These are phyloP conservation scores for Irpex lacteus DNA, from an alignment of 1,284 basidiomycete species.

Conservation along the genomic window DNA sequence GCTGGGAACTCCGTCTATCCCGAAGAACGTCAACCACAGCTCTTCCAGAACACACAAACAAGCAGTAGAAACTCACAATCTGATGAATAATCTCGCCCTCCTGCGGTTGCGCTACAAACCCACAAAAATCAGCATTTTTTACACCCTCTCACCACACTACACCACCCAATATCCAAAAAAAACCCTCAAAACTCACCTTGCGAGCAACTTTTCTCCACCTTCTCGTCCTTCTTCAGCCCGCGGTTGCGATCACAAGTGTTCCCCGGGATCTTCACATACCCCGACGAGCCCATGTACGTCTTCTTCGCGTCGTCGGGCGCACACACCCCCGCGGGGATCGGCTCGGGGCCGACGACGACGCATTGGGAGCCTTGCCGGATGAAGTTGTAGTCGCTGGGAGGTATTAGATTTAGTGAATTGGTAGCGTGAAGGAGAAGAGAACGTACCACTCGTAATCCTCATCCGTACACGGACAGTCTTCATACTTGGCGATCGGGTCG, in stretches of 20 bases:
- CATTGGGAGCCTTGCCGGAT: conserved; percentile 73
- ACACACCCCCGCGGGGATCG: conserved; percentile 81
- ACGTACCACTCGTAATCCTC: conserved; percentile 93
- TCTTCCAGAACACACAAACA: background rate
- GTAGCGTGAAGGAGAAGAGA: too few relatives aligned
- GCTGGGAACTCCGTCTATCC: conserved; percentile 54
- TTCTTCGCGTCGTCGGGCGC: conserved; percentile 43
- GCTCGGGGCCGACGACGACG: conserved; percentile 81
- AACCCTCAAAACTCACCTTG: conserved; percentile 45
- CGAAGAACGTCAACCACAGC: conserved; percentile 41
- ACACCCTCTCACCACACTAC: background rate
- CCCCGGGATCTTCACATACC: conserved; percentile 91
- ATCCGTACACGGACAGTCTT: conserved; percentile 81
- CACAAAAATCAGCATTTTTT: background rate
- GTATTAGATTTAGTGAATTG: background rate
- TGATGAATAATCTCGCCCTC: conserved; percentile 74
- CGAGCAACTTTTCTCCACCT: conserved; percentile 73
- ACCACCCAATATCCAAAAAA: background rate
- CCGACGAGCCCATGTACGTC: conserved; percentile 85
- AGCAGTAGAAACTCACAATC: conserved; percentile 42
- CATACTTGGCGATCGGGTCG: conserved; percentile 82
- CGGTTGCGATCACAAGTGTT: conserved; percentile 72
- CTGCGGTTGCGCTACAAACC: conserved; percentile 58
- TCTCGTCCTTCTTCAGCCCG: conserved; percentile 69
- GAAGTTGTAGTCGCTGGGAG: conserved; percentile 82